phyloP scores from a whole-genome alignment of 2,329 filamentous ascomycete species.

The Eutypella sp. region DNA sequence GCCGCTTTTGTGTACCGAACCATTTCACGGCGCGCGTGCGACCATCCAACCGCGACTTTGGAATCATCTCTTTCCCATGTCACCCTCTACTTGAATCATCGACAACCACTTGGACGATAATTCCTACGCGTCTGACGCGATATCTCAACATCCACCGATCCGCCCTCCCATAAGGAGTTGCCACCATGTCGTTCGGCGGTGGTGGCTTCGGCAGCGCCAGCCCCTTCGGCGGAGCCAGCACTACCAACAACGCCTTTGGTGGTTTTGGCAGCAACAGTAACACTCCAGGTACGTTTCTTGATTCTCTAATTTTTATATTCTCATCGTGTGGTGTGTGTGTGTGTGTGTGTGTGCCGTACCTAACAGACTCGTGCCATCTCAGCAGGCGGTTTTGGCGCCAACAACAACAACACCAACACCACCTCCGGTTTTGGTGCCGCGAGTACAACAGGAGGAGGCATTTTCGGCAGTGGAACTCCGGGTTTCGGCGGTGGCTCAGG shows the following conservation, averaged over 20 bases:
- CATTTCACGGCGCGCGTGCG: no score
- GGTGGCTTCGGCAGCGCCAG: conserved; percentile 43
- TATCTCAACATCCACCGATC: conserved; percentile 12
- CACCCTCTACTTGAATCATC: conserved; percentile 15
- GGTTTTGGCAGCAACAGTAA: conserved; percentile 47
- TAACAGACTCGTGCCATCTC: conserved; percentile 12
- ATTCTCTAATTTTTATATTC: conserved; percentile 9
- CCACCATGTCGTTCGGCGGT: conserved; percentile 52
- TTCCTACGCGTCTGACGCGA: conserved; percentile 28
- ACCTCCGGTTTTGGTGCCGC: conserved; percentile 25
- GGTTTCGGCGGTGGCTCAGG: conserved; percentile 31
- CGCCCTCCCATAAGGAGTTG: conserved; percentile 10
- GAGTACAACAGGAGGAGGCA: conserved; percentile 28
- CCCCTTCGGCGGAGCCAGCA: conserved; percentile 51
- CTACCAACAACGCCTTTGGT: conserved; percentile 50
- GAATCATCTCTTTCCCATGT: conserved; percentile 20
- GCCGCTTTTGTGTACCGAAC: neutral
- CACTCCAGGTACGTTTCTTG: conserved; percentile 46
- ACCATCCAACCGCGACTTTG: neutral
- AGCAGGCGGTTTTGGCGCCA: conserved; percentile 27
- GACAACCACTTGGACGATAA: neutral
- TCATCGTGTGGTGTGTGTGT: conserved; percentile 5
- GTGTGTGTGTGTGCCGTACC: conserved; percentile 25
- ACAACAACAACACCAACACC: conserved; percentile 26
- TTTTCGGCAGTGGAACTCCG: conserved; percentile 32